Conservation (phyloP, 768 basidiomycete species). For the Phaeotremella fagi region DNA sequence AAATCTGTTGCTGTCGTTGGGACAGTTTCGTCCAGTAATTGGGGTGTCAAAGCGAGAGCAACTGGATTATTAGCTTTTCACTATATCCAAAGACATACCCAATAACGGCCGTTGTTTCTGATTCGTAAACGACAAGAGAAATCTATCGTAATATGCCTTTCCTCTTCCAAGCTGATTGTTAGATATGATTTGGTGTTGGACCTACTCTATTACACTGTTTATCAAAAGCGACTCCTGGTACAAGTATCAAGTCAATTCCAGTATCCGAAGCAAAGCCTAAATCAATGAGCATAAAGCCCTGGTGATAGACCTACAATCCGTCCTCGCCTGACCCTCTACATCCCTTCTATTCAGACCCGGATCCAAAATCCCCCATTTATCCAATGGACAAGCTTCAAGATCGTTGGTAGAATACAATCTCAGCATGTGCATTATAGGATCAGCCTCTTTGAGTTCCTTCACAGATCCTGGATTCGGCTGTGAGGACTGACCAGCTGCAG, state of each 20-base stretch:
- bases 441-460: not conserved
- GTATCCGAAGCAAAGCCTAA: not conserved
- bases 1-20: conserved; percentile 35
- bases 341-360: conserved; percentile 26
- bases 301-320: not conserved
- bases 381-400: conserved; percentile 26
- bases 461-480: not conserved
- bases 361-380: conserved; percentile 43
- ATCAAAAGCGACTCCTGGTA: conserved; percentile 44
- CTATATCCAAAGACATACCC: conserved; percentile 11
- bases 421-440: conserved; percentile 33
- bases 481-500: not conserved
- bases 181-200: not conserved
- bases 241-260: conserved; percentile 32
- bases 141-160: conserved; percentile 41
- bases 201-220: conserved; percentile 35
- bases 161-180: conserved; percentile 34
- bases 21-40: conserved; percentile 28
- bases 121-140: conserved; percentile 22
- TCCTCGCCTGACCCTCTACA: not conserved
- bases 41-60: conserved; percentile 30
- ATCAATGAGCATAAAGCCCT: not conserved
- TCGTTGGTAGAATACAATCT: conserved; percentile 31
- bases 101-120: conserved; percentile 18
- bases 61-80: conserved; percentile 13